These are phyloP conservation scores for Leersia perrieri DNA, from an alignment of 176 grass and related monocot species.

Conservation along the genomic window DNA sequence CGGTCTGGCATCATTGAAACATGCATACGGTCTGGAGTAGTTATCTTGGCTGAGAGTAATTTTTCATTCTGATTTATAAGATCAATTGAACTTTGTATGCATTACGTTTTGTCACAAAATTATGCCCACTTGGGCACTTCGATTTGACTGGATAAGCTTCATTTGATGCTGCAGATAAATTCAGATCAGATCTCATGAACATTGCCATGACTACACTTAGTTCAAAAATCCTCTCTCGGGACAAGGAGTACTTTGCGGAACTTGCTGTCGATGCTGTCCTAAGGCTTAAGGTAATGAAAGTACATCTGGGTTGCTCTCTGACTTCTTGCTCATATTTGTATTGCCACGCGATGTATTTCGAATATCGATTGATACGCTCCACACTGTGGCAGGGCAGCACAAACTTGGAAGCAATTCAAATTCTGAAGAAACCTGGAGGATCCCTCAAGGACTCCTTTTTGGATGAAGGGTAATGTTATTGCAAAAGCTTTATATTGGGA, in stretches of 20 bases:
- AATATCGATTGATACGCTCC: background rate
- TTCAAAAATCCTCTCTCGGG: conserved; percentile 96
- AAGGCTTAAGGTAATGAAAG: conserved; percentile 82
- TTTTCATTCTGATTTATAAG: background rate
- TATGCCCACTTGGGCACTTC: background rate
- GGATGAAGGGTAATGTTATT: conserved; percentile 82
- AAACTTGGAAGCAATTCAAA: conserved; percentile 93
- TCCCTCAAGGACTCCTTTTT: conserved; percentile 99
- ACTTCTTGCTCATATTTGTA: background rate
- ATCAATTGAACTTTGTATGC: background rate
- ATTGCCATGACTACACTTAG: conserved; percentile 96
- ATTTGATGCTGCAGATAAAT: conserved; percentile 66
- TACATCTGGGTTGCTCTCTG: background rate
- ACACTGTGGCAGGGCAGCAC: conserved; percentile 82
- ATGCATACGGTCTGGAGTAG: no score
- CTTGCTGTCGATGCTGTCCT: conserved; percentile 95
- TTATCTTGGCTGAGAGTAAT: background rate
- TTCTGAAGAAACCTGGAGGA: conserved; percentile 98
- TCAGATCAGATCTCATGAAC: conserved; percentile 89
- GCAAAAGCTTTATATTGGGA: background rate
- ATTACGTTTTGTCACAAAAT: background rate
- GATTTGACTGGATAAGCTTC: background rate
- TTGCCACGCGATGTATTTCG: background rate
- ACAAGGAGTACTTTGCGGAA: conserved; percentile 96
- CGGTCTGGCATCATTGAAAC: background rate